Base-by-base conservation (phyloP, 2,329 filamentous ascomycete species). In the Diaporthe ilicicola region DNA sequence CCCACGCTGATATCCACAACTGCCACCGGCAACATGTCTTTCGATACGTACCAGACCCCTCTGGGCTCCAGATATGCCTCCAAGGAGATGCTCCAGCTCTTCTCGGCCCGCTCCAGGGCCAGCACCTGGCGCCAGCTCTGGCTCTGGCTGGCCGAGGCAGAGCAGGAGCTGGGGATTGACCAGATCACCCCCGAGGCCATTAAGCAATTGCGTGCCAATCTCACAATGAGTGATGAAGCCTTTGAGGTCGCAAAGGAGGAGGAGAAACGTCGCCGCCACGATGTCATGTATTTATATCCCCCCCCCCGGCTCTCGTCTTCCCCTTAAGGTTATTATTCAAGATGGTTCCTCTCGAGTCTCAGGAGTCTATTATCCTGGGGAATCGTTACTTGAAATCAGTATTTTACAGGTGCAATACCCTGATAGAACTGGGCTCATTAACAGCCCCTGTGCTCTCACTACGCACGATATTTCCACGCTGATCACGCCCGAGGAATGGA, bases 71-170 rank as follows among this genome's bases (percentile, higher is more conserved):
- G 94, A 76, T 96, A 96, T 85, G 91, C 90, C 82, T 92, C 88
- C 82, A 79, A 81, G 74, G 92, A 93, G 82, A 95, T 96, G 92
- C 88, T 91, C 76, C 87, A 88, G 74, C 89, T 97, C 73, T 98
- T 97, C 86, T 92, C 91, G 76, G 89, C 91, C 71, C 89, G 94
- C 53, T 91, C 90, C 67, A 88, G 94, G 37, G 90, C 91, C 80
- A 91, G 89, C 64, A 94, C 90, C 69, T 97, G 94, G 94, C 90
- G 94, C 74, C 88, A 93, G 79, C 89, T 97, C 22, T 98, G 95
- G 95, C 84, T 95, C 54, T 91, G 88, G 82, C 91, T 97, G 13
- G 94, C 94, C 29, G 92, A 97, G 85, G 86, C 88, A 12, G 92
- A 97, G 85, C 91, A 91, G 80, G 92, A 95, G 81, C 88, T 97